Percentiles rank a stretch among this genome's conserved stretches.
Evolutionary conservation across 2,329 filamentous ascomycete species (phyloP).

Genomic region (Colletotrichum sp.): DNA sequence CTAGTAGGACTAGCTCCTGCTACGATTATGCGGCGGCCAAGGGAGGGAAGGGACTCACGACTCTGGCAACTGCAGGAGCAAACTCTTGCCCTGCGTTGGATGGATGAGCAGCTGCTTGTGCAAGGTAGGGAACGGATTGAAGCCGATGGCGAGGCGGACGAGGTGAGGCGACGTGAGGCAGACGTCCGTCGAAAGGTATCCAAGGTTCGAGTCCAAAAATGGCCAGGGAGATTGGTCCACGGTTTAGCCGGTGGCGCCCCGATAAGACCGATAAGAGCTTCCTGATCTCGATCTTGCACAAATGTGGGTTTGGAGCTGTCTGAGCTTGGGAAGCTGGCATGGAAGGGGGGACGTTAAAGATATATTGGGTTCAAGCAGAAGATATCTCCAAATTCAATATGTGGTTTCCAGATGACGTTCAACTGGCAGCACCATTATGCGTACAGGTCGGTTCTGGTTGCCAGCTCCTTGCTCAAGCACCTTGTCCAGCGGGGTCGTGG

Average conservation of each 20-base stretch:
- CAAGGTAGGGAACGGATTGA: neutral
- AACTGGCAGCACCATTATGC: neutral
- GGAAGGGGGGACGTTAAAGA: neutral
- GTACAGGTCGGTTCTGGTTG: neutral
- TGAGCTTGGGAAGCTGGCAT: neutral
- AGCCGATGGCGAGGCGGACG: neutral
- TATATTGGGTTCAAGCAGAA: neutral
- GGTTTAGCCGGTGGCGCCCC: slow-evolving; percentile 9
- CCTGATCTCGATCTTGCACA: neutral
- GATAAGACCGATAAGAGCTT: slow-evolving; percentile 17
- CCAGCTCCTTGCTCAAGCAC: neutral
- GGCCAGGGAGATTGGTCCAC: slow-evolving; percentile 1
- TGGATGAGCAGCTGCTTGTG: neutral
- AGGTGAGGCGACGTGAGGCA: neutral
- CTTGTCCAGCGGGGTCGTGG: neutral
- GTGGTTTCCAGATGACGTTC: neutral
- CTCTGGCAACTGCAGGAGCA: neutral
- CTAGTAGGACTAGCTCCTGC: neutral
- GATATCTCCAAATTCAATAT: neutral
- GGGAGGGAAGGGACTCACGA: neutral
- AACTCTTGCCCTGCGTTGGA: neutral
- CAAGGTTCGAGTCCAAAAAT: slow-evolving; percentile 3
- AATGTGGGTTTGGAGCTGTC: neutral
- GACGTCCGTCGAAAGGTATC: neutral
- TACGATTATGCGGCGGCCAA: neutral